Percentiles rank a stretch among this genome's conserved stretches.
Evolutionary conservation across 805 yeast species (phyloP).

Genomic region (Schwanniomyces pseudopolymorphus): DNA sequence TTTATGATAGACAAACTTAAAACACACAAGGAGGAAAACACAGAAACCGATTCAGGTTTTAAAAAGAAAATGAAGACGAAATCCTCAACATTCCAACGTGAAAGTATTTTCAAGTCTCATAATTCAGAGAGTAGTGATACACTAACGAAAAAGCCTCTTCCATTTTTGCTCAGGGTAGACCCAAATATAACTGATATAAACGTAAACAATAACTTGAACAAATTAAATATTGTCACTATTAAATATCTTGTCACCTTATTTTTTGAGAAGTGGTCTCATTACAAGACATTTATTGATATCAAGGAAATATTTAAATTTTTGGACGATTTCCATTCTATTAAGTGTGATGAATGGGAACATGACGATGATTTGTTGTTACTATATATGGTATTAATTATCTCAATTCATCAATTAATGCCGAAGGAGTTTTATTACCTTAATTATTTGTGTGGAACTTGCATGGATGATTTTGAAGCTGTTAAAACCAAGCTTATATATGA

Average conservation of each 20-base stretch:
- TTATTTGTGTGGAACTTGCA: slow-evolving; percentile 14
- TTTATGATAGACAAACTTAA: slow-evolving; percentile 45
- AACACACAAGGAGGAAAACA: not conserved
- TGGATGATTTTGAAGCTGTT: slow-evolving; percentile 18
- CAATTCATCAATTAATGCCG: slow-evolving; percentile 38
- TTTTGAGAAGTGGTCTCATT: slow-evolving; percentile 40
- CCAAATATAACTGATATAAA: slow-evolving; percentile 17
- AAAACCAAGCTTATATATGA: slow-evolving; percentile 16
- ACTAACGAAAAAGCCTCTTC: slow-evolving; percentile 31
- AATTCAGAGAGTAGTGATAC: slow-evolving; percentile 8
- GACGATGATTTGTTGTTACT: slow-evolving; percentile 50
- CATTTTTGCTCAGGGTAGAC: slow-evolving; percentile 17
- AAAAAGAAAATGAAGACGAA: not conserved
- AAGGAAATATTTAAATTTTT: slow-evolving; percentile 35
- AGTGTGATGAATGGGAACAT: slow-evolving; percentile 42
- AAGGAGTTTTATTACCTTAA: slow-evolving; percentile 20
- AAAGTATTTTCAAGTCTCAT: not conserved
- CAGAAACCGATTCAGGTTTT: not conserved
- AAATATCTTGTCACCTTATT: slow-evolving; percentile 38
- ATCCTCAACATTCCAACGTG: not conserved
- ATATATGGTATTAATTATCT: slow-evolving; percentile 43
- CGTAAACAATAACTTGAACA: slow-evolving; percentile 11
- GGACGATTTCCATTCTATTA: slow-evolving; percentile 28
- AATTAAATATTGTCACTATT: slow-evolving; percentile 32
- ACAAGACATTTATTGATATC: slow-evolving; percentile 39